phyloP scores from a whole-genome alignment of 495 filamentous ascomycete species.

The Eremomyces bilateralis region DNA sequence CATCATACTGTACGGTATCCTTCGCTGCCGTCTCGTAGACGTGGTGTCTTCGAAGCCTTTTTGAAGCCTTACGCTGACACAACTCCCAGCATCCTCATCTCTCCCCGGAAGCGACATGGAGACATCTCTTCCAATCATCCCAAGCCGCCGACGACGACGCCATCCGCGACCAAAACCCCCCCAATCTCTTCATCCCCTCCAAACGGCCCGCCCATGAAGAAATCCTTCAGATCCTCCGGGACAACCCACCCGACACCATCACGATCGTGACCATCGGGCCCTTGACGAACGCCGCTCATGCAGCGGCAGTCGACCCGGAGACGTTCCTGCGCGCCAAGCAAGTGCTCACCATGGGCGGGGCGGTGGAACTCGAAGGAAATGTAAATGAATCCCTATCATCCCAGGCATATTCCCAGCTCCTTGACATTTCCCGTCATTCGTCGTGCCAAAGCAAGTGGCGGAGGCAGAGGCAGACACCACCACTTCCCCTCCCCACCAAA shows the following conservation, averaged over 20 bases:
- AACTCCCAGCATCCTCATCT: slow-evolving; percentile 92
- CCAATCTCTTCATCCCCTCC: slow-evolving; percentile 45
- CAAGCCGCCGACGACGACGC: slow-evolving; percentile 19
- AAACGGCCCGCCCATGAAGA: slow-evolving; percentile 50
- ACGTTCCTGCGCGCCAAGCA: slow-evolving; percentile 77
- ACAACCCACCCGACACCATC: slow-evolving; percentile 62
- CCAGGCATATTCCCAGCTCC: not conserved
- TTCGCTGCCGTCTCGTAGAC: not conserved
- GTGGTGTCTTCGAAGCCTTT: too few species aligned
- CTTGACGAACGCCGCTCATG: slow-evolving; percentile 74
- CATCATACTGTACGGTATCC: slow-evolving; percentile 37
- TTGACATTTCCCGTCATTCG: not conserved
- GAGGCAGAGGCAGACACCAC: not conserved
- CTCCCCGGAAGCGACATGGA: slow-evolving; percentile 66
- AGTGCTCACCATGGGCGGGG: slow-evolving; percentile 91
- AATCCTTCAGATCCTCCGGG: slow-evolving; percentile 60
- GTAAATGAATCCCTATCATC: slow-evolving; percentile 18
- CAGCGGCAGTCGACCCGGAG: slow-evolving; percentile 63
- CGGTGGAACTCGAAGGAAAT: slow-evolving; percentile 62
- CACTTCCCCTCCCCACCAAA: slow-evolving; percentile 13
- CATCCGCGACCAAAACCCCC: slow-evolving; percentile 17
- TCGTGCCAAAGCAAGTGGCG: not conserved
- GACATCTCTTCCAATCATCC: slow-evolving; percentile 41
- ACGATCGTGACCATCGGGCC: slow-evolving; percentile 80
- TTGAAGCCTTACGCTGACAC: too few species aligned